Evolutionary conservation across 805 yeast species (phyloP).

Genomic region (Wickerhamiella qilinensis): DNA sequence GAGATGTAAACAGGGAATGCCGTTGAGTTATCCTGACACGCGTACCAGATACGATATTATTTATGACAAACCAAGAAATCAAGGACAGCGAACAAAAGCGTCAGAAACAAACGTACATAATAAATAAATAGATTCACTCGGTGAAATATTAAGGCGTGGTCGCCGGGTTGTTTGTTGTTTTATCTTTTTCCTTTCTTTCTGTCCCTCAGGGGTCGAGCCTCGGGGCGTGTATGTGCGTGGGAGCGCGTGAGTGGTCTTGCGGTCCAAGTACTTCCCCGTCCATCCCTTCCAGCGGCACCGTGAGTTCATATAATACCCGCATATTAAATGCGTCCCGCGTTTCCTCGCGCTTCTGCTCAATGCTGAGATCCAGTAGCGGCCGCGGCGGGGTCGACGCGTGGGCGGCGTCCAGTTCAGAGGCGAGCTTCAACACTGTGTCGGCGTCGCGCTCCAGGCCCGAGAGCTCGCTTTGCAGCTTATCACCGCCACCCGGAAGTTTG

Average conservation of each 20-base stretch:
- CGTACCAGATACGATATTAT: neutral
- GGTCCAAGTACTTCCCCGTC: too few species aligned
- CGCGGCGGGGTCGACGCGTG: too few species aligned
- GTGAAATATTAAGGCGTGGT: neutral
- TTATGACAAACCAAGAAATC: neutral
- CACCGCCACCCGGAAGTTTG: neutral
- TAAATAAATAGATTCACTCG: neutral
- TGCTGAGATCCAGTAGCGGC: too few species aligned
- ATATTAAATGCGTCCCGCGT: neutral
- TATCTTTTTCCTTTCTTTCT: too few species aligned
- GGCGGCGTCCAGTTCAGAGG: too few species aligned
- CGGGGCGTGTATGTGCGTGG: too few species aligned
- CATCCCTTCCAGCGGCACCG: neutral
- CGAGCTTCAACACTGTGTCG: too few species aligned
- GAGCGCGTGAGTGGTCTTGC: too few species aligned
- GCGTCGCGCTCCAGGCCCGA: too few species aligned
- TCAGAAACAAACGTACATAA: neutral
- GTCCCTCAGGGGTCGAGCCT: too few species aligned
- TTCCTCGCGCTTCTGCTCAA: neutral
- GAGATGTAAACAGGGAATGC: constrained; percentile 13
- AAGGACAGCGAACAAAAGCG: neutral
- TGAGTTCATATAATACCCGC: neutral
- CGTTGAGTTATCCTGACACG: neutral
- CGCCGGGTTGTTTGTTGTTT: too few species aligned
- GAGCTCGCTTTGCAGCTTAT: too few species aligned